A percentile compares a stretch with the other conserved stretches of the same genome.
These are phyloP conservation scores for Stephania yunnanensis DNA, from an alignment of 164 flowering plant genomes.

Conservation along the genomic window DNA sequence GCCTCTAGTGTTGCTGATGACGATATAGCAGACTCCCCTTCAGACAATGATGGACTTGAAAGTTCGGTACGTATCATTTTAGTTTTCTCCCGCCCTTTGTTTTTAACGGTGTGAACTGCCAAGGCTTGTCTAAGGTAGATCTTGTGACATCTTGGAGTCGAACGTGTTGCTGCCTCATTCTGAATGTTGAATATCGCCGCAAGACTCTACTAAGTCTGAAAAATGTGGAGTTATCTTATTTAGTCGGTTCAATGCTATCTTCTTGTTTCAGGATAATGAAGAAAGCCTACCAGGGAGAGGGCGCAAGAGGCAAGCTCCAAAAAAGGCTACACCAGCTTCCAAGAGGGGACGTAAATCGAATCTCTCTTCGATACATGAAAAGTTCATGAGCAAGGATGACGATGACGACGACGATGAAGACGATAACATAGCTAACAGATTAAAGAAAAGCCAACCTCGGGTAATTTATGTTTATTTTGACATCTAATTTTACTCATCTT, in stretches of 20 bases:
- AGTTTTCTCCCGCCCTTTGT: constrained; percentile 4
- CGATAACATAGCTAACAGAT: constrained; percentile 42
- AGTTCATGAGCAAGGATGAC: constrained; percentile 56
- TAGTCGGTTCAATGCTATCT: constrained; percentile 1
- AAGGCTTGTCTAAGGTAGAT: background rate
- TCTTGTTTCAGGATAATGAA: constrained; percentile 49
- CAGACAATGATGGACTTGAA: constrained; percentile 61
- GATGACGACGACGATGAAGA: constrained; percentile 59
- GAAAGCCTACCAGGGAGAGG: constrained; percentile 44
- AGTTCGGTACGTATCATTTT: constrained; percentile 54
- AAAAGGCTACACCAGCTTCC: constrained; percentile 50
- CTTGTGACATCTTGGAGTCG: background rate
- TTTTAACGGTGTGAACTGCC: background rate
- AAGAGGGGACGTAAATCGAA: constrained; percentile 77
- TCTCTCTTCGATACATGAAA: constrained; percentile 46
- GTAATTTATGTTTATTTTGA: constrained; percentile 31
- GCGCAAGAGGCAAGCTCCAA: constrained; percentile 80
- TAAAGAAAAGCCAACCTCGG: constrained; percentile 69
- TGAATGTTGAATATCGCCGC: constrained; percentile 2
- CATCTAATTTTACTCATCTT: background rate
- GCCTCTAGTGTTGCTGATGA: constrained; percentile 53
- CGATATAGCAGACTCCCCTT: constrained; percentile 64
- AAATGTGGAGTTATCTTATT: background rate
- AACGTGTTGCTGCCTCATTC: background rate
- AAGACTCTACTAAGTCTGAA: background rate